phyloP scores from a whole-genome alignment of 345 rosid genomes.

The Angophora floribunda region DNA sequence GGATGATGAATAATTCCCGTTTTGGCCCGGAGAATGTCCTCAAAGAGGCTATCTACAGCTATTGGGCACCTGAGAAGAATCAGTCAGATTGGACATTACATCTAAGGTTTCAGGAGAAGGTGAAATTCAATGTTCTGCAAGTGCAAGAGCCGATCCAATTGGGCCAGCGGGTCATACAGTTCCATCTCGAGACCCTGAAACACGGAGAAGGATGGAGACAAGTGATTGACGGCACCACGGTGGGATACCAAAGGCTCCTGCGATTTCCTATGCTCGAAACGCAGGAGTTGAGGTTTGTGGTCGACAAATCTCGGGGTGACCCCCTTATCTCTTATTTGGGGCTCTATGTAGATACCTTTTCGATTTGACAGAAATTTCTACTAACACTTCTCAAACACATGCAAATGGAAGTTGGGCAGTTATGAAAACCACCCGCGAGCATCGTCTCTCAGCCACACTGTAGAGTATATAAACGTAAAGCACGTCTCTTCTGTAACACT shows the following conservation, averaged over 20 bases:
- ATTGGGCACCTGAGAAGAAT: slow-evolving; percentile 82
- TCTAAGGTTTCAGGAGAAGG: slow-evolving; percentile 33
- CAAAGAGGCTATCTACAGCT: slow-evolving; percentile 44
- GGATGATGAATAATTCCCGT: not conserved
- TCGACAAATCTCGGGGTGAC: slow-evolving; percentile 53
- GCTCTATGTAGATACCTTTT: slow-evolving; percentile 42
- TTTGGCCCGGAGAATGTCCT: slow-evolving; percentile 46
- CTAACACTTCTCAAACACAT: not conserved
- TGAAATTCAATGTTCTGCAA: slow-evolving; percentile 63
- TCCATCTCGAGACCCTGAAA: slow-evolving; percentile 39
- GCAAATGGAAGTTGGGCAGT: slow-evolving; percentile 10
- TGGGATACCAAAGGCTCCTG: slow-evolving; percentile 65
- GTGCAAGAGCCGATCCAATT: slow-evolving; percentile 82
- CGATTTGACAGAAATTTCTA: slow-evolving; percentile 1
- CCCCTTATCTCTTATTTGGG: slow-evolving; percentile 75
- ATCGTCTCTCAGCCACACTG: not conserved
- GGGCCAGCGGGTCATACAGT: slow-evolving; percentile 63
- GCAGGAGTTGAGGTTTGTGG: slow-evolving; percentile 45
- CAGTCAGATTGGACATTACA: slow-evolving; percentile 36
- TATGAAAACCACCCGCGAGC: not conserved
- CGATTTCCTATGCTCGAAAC: slow-evolving; percentile 38
- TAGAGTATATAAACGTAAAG: not conserved
- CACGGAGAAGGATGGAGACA: slow-evolving; percentile 39
- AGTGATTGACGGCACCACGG: slow-evolving; percentile 57
- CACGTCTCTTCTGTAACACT: not conserved